Conservation (phyloP, 768 basidiomycete species). For the Suillus placidus region DNA sequence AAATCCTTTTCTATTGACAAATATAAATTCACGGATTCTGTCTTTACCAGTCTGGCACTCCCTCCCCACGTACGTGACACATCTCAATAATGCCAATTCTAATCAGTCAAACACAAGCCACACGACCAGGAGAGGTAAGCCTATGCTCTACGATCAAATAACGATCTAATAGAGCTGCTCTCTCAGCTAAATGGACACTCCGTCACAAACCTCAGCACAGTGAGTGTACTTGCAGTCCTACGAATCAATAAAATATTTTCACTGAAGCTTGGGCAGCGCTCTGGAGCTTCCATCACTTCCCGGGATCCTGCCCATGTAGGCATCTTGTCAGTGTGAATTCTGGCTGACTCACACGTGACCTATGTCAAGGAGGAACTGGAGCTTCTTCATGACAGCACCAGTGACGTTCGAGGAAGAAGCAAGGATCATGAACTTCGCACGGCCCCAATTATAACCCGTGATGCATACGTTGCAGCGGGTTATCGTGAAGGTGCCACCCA, state of each 20-base stretch:
- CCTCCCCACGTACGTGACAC: not conserved
- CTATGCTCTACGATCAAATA: not conserved
- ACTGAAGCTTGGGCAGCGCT: not conserved
- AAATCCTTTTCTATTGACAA: slow-evolving; percentile 9
- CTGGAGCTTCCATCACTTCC: not conserved
- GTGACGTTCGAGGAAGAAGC: slow-evolving; percentile 25
- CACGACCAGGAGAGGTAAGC: not conserved
- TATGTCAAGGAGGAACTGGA: slow-evolving; percentile 32
- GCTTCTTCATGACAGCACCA: slow-evolving; percentile 31
- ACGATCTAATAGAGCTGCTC: not conserved
- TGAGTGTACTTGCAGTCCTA: not conserved
- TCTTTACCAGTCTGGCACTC: not conserved
- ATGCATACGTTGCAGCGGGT: slow-evolving; percentile 44
- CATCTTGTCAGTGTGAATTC: not conserved
- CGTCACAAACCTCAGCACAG: not conserved
- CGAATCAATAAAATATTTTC: not conserved
- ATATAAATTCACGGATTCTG: slow-evolving; percentile 2
- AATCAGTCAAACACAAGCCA: not conserved
- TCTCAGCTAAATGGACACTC: not conserved
- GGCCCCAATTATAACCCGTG: slow-evolving; percentile 55
- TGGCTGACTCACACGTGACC: not conserved
- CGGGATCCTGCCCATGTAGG: slow-evolving; percentile 25
- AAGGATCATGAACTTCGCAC: slow-evolving; percentile 41
- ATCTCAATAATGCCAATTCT: not conserved
- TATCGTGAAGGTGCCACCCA: slow-evolving; percentile 44